phyloP scores from a whole-genome alignment of 768 basidiomycete species.

The Tephrocybe sp. region DNA sequence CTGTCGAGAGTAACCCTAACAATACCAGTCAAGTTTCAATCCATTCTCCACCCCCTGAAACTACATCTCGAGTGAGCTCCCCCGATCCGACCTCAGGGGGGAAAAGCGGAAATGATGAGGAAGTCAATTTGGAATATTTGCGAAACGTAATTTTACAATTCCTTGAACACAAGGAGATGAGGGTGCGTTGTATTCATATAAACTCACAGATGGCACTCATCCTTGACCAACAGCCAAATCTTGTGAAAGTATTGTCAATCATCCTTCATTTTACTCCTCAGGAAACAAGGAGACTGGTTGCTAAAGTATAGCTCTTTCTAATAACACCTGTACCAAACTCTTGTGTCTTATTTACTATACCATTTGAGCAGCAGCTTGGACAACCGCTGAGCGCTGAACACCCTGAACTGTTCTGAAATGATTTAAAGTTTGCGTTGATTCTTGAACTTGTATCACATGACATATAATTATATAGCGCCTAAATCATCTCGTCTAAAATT shows the following conservation, averaged over 20 bases:
- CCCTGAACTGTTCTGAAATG: too few relatives aligned
- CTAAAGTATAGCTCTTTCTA: conserved; percentile 62
- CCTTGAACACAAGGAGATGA: conserved; percentile 97
- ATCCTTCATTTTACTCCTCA: conserved; percentile 95
- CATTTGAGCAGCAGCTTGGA: too few relatives aligned
- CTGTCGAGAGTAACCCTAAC: conserved; percentile 40
- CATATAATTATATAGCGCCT: too few relatives aligned
- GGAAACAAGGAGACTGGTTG: conserved; percentile 84
- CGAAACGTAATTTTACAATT: conserved; percentile 97
- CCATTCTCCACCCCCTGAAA: conserved; percentile 27
- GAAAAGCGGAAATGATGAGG: conserved; percentile 68
- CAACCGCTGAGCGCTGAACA: too few relatives aligned
- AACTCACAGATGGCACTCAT: background rate
- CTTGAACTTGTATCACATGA: too few relatives aligned
- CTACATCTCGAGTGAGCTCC: conserved; percentile 28
- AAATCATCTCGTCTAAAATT: too few relatives aligned
- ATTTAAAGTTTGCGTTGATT: too few relatives aligned
- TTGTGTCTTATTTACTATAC: too few relatives aligned
- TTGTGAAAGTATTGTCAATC: conserved; percentile 88
- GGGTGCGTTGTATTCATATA: conserved; percentile 54
- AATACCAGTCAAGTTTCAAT: conserved; percentile 38
- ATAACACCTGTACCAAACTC: too few relatives aligned
- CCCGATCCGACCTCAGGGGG: conserved; percentile 32
- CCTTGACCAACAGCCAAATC: conserved; percentile 26
- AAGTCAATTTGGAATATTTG: conserved; percentile 93